phyloP scores from a whole-genome alignment of 108 stramenopile species.

The Discostella stelligeroides region DNA sequence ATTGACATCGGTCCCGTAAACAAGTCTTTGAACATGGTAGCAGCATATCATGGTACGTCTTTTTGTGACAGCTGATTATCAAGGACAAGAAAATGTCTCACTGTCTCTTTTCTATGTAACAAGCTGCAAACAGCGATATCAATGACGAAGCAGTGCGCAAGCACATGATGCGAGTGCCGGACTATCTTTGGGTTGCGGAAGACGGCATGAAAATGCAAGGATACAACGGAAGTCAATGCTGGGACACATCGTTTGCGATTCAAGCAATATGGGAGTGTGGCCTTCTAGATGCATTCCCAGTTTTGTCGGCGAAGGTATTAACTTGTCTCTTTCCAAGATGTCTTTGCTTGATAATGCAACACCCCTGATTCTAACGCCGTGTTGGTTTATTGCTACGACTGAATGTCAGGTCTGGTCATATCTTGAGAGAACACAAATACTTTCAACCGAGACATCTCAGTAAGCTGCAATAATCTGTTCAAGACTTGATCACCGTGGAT shows the following conservation, averaged over 20 bases:
- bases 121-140: conserved; percentile 57
- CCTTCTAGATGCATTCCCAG: conserved; percentile 80
- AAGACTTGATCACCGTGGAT: no score
- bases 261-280: conserved; percentile 90
- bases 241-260: conserved; percentile 97
- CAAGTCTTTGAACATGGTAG: conserved; percentile 95
- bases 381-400: neutral
- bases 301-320: conserved; percentile 59
- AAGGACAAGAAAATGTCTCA: neutral
- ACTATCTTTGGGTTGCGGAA: conserved; percentile 99
- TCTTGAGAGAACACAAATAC: conserved; percentile 87
- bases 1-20: conserved; percentile 98
- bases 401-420: conserved; percentile 62
- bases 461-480: no score
- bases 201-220: conserved; percentile 99
- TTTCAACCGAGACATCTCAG: conserved; percentile 77
- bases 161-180: conserved; percentile 90
- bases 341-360: neutral
- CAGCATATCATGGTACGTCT: conserved; percentile 69
- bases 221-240: conserved; percentile 97
- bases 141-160: conserved; percentile 63
- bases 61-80: neutral
- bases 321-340: neutral
- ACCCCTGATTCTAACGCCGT: neutral
- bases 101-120: neutral